Evolutionary conservation across 1,139 yeast species (phyloP).

Genomic region (Kodamaea fungicola): DNA sequence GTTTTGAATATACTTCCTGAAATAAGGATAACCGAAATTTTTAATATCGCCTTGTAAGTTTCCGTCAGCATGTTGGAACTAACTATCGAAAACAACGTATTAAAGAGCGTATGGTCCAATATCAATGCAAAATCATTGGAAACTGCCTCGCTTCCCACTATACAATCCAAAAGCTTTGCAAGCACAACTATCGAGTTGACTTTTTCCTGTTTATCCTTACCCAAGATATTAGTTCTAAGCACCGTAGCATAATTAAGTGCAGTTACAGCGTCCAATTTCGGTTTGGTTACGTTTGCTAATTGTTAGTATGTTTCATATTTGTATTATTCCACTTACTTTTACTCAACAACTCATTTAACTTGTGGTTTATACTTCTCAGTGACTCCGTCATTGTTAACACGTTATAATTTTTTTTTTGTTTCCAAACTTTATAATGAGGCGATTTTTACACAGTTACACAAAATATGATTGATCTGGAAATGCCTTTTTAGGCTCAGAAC

Average conservation of each 20-base stretch:
- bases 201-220: slow-evolving; percentile 49
- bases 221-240: slow-evolving; percentile 39
- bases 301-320: no score
- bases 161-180: slow-evolving; percentile 49
- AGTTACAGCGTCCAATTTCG: slow-evolving; percentile 33
- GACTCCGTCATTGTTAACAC: slow-evolving; percentile 26
- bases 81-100: slow-evolving; percentile 43
- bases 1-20: slow-evolving; percentile 44
- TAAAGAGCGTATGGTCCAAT: slow-evolving; percentile 42
- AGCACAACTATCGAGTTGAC: slow-evolving; percentile 53
- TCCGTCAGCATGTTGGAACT: slow-evolving; percentile 46
- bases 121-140: slow-evolving; percentile 35
- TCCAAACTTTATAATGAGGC: not conserved
- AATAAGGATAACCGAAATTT: slow-evolving; percentile 41
- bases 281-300: slow-evolving; percentile 23
- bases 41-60: slow-evolving; percentile 47
- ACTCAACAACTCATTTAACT: slow-evolving; percentile 42
- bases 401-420: not conserved
- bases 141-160: slow-evolving; percentile 36
- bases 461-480: no score
- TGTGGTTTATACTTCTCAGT: slow-evolving; percentile 44
- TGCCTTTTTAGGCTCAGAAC: no score
- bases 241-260: slow-evolving; percentile 36
- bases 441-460: no score
- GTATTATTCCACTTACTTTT: slow-evolving; percentile 38